A percentile compares a stretch with the other conserved stretches of the same genome.
phyloP scores from a whole-genome alignment of 208 protist genomes.

The Leishmania gerbilli region DNA sequence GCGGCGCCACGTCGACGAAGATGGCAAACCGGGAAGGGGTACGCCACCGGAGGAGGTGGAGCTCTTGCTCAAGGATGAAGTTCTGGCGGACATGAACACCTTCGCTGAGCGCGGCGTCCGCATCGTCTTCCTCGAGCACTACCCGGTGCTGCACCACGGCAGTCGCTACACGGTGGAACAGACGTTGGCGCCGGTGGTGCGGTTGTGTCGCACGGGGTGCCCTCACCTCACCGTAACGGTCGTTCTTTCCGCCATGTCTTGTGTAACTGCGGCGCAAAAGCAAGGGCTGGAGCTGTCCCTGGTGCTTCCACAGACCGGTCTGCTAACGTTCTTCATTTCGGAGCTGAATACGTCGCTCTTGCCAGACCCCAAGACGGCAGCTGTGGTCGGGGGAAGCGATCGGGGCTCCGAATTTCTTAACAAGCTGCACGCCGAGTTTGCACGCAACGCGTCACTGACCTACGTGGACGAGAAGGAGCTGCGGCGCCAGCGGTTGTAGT shows the following conservation, averaged over 20 bases:
- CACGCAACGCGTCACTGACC: conserved; percentile 28
- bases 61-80: conserved; percentile 8
- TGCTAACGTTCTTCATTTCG: conserved; percentile 61
- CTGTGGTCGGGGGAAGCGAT: conserved; percentile 59
- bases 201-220: conserved; percentile 31
- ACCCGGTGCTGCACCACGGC: conserved; percentile 79
- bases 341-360: conserved; percentile 71
- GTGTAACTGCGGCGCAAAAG: conserved; percentile 46
- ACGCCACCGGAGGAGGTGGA: conserved; percentile 1
- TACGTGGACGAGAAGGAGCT: conserved; percentile 39
- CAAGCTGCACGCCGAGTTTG: conserved; percentile 39
- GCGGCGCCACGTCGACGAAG: conserved; percentile 7
- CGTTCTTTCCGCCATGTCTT: conserved; percentile 76
- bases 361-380: conserved; percentile 47
- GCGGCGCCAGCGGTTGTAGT: neutral
- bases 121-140: conserved; percentile 82
- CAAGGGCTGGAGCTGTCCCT: conserved; percentile 49
- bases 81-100: conserved; percentile 30
- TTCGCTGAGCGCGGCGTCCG: conserved; percentile 67
- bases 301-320: conserved; percentile 58
- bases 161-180: conserved; percentile 41
- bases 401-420: conserved; percentile 18
- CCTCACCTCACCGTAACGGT: conserved; percentile 52
- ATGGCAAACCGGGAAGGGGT: neutral
- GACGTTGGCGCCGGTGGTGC: conserved; percentile 47